Evolutionary conservation across 441 rosid genomes (phyloP), one percentile per base, ranked within the genome.

Genomic region (Populus hybrid): DNA sequence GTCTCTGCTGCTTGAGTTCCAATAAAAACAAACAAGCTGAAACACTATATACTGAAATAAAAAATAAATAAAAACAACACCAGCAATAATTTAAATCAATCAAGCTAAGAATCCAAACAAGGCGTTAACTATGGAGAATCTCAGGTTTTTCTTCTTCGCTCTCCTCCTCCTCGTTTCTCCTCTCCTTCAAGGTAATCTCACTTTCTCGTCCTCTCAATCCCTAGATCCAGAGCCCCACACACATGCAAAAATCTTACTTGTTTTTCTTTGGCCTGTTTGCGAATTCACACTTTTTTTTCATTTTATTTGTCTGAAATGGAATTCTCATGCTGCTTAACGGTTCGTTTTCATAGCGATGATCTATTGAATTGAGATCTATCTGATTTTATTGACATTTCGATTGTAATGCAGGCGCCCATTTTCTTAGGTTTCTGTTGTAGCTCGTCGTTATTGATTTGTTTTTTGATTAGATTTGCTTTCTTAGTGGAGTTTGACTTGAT

Each of bases 131-230:
- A 87, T 84, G 90, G 86, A 78, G 82, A 80, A 78, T 77, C 77
- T 90, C 83, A 88, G 92, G 89, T 89, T 90, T 92, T 86, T 94
- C 83, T 79, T 95, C 87, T 85, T 93, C 75, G 93, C 92, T 73
- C 83, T 95, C 76, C 89, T 95, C 83, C 88, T 95, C 85, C 88
- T 95, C 24, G 97, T 89, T 10, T 90, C 91, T 75, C 95, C 98
- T 77, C 80, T 96, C 73, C 87, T 93, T 72, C 97, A 90, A 85
- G 99, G 97, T 95, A 21, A 63, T 61, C 23, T 10, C 28, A 21
- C 66, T 63, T 23, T 34, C 21, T 21, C 32, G 12, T 38, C 28
- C 24, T 61, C 23, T 76, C 74, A 67, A 69, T 34, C 72, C 75
- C 28, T 81, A 82, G 94, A 93, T 92, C 93, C 81, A 79, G 90